phyloP scores from a whole-genome alignment of 163 green algal species.

The Chloromonas sp. region DNA sequence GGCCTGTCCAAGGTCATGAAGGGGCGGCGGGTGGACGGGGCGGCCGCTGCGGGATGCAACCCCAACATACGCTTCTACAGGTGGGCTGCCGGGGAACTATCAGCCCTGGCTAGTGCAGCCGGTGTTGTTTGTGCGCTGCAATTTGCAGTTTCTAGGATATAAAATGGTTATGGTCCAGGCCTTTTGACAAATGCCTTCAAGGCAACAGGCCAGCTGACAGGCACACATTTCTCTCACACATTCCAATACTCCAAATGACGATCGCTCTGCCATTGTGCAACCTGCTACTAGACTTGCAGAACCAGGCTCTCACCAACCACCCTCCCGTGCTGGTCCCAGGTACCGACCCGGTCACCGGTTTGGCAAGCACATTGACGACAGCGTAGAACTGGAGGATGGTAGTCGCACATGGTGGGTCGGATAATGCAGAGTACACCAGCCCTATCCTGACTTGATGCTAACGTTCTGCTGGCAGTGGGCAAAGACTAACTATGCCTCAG shows the following conservation, averaged over 20 bases:
- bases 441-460: no score
- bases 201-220: no score
- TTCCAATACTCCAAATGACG: background rate
- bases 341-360: background rate
- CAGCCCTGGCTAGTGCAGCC: background rate
- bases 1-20: background rate
- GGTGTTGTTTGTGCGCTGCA: background rate
- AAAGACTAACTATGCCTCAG: no score
- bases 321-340: background rate
- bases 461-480: no score
- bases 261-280: no score
- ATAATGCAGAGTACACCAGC: no score
- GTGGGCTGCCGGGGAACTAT: background rate
- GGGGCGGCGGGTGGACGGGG: background rate
- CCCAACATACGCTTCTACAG: slow-evolving; percentile 8
- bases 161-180: background rate
- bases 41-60: background rate
- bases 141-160: background rate
- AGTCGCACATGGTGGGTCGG: no score
- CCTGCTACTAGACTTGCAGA: no score
- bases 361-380: slow-evolving; percentile 8
- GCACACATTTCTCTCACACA: background rate
- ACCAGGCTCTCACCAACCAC: background rate
- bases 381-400: background rate
- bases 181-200: background rate